Conservation (phyloP, 2,329 filamentous ascomycete genomes). For the Macroventuria anomochaeta region DNA sequence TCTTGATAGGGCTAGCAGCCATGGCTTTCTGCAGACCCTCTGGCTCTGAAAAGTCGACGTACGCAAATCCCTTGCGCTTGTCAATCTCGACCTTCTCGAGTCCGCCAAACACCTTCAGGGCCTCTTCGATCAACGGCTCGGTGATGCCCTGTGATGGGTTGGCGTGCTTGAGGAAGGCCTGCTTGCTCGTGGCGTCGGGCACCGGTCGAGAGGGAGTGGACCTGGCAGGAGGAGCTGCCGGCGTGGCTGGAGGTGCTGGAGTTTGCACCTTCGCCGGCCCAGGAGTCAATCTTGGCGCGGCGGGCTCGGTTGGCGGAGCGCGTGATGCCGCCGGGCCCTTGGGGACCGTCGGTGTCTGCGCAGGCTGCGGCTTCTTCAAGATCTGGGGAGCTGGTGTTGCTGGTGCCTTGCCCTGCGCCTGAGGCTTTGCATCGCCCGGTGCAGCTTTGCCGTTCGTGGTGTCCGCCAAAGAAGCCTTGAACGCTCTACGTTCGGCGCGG, state of each 20-base stretch:
- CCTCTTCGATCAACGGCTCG: slow-evolving; percentile 76
- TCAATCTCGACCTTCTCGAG: slow-evolving; percentile 88
- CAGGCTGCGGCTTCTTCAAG: slow-evolving; percentile 48
- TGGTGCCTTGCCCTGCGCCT: slow-evolving; percentile 29
- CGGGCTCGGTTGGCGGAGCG: slow-evolving; percentile 38
- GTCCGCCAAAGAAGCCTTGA: slow-evolving; percentile 46
- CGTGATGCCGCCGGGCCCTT: slow-evolving; percentile 43
- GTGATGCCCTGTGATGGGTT: slow-evolving; percentile 93
- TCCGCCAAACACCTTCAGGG: slow-evolving; percentile 75
- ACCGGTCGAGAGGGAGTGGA: slow-evolving; percentile 24
- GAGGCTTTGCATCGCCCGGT: slow-evolving; percentile 33
- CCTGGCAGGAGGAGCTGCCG: slow-evolving; percentile 21
- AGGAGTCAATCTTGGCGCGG: slow-evolving; percentile 30
- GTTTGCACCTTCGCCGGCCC: slow-evolving; percentile 26
- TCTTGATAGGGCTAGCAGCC: slow-evolving; percentile 77
- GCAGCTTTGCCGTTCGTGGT: slow-evolving; percentile 39
- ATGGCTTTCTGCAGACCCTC: slow-evolving; percentile 79
- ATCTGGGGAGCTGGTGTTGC: slow-evolving; percentile 44
- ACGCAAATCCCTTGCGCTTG: slow-evolving; percentile 92
- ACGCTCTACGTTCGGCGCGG: slow-evolving; percentile 47
- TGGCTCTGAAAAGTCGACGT: slow-evolving; percentile 83
- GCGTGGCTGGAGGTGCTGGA: slow-evolving; percentile 19
- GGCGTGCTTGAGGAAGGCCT: slow-evolving; percentile 62
- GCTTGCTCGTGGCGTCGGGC: slow-evolving; percentile 53
- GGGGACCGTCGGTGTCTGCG: slow-evolving; percentile 33